Evolutionary conservation across 495 filamentous ascomycete species (phyloP), one percentile per base, ranked within the genome.

Genomic region (Echria macrotheca): DNA sequence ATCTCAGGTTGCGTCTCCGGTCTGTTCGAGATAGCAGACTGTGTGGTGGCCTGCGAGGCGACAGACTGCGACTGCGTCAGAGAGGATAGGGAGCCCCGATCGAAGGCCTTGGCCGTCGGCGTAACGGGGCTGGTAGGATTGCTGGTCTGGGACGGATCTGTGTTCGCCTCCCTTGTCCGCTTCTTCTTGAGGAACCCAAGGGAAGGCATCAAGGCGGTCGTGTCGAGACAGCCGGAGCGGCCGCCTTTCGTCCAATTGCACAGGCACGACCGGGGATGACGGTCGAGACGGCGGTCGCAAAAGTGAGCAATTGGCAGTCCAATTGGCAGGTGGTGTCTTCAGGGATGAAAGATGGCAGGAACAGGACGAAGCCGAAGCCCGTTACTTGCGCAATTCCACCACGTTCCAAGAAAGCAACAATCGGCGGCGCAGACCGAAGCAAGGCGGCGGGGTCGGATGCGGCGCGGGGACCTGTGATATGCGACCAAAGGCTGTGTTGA

Each of bases 171-270:
- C 82, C 89, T 95, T 72, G 91, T 94, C 79, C 88, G 83, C 78
- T 94, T 90, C 83, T 95, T 96, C 79, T 96, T 98, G 62, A 98
- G 80, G 61, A 96, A 85, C 54, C 88, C 86, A 70, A 88, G 75
- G 58, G 69, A 77, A 74, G 83, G 85, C 70, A 88, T 78, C 65
- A 64, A 66, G 53, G 32, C 41, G 15, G 49, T 44, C 55, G 24
- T 32, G 23, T 44, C 8, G 49, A 51, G 56, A 61, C 50, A 43
- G 49, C 38, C 47, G 48, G 52, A 22, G 19, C 21, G 43, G 29
- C 51, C 25, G 26, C 35, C 33, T n/a, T 44, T 47, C 38, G 50
- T 58, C 56, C 44, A 37, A 60, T 56, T 55, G 56, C 57, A 50
- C 51, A 46, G 44, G 18, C 49, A 45, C 52, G 44, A 44, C 44